Percentiles rank a stretch among this genome's conserved stretches.
Conservation (phyloP, 495 filamentous ascomycete genomes). For the Pseudomonodictys pantanalensis region DNA sequence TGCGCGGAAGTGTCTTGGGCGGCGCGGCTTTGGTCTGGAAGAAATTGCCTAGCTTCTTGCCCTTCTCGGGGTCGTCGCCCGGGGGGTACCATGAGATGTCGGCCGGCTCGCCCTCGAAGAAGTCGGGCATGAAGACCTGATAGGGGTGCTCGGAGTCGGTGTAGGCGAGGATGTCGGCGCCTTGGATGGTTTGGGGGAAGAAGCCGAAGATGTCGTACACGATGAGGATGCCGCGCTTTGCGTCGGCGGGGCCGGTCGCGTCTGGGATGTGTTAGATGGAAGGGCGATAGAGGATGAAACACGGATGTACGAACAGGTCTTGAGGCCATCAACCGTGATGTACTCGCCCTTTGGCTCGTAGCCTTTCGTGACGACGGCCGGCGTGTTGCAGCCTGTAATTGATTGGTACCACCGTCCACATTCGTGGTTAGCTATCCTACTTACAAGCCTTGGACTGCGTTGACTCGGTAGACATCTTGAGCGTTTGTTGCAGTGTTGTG, state of each 20-base stretch:
- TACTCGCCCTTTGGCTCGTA: constrained; percentile 62
- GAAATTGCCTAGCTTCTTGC: constrained; percentile 70
- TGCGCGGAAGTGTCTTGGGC: constrained; percentile 57
- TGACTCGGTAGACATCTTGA: constrained; percentile 31
- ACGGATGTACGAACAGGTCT: constrained; percentile 53
- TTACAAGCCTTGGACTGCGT: constrained; percentile 33
- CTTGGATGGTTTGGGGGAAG: constrained; percentile 51
- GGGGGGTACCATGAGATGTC: constrained; percentile 37
- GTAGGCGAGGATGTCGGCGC: constrained; percentile 53
- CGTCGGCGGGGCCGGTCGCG: constrained; percentile 43
- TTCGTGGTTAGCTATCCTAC: neutral
- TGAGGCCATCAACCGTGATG: constrained; percentile 58
- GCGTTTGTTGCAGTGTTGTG: neutral
- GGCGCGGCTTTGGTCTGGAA: constrained; percentile 69
- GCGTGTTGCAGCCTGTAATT: constrained; percentile 48
- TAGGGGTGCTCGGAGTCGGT: constrained; percentile 28
- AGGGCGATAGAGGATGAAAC: neutral
- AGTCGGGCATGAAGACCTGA: constrained; percentile 38
- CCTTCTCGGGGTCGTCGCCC: constrained; percentile 60
- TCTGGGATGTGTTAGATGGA: constrained; percentile 38
- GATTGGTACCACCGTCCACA: constrained; percentile 2
- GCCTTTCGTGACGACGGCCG: constrained; percentile 54
- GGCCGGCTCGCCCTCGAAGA: constrained; percentile 35
- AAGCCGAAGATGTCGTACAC: constrained; percentile 59
- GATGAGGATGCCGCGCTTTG: constrained; percentile 46